Evolutionary conservation across 1,284 basidiomycete species (phyloP), one percentile per base, ranked within the genome.

Genomic region (Ceratobasidium sp.): DNA sequence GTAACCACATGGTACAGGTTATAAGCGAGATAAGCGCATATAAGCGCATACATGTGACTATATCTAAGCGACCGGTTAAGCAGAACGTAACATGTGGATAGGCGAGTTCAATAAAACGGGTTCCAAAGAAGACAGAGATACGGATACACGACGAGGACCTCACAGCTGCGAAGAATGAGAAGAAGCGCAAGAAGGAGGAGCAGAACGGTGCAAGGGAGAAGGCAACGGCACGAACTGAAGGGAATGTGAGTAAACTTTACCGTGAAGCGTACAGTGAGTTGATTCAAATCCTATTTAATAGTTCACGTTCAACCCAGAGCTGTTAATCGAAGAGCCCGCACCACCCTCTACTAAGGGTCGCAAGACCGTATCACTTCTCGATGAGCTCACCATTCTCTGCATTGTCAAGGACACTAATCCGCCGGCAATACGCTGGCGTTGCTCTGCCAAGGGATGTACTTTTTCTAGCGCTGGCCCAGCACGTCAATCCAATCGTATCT

Each of bases 301-400:
- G 64, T 66, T 66, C 49, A 46, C 8, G 5, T 66, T 49, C 25
- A 34, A 66, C n/a, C 43, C 43, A 46, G 64, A 62, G 37, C 8
- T 19, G 8, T 62, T 62, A 19, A n/a, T 43, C 8, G 59, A 62
- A 8, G 29, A 64, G 25, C 43, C 61, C 1, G 29, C 17, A 22
- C 17, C 15, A 43, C 37, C 43, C 17, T n/a, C 8, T 32, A 43
- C 6, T 9, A 32, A 6, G 19, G 62, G 62, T 19, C 32, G 7
- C 2, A 65, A 65, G 22, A 1, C 62, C 1, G 11, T 25, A 5
- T 19, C 25, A 34, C 40, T 65, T 32, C 11, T 65, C 13, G 43
- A 65, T 19, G n/a, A 49, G n/a, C 44, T 65, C n/a, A 32, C 25
- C 4, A 65, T 32, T 19, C 44, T 2, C 7, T 65, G 62, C 17